A percentile compares a stretch with the other conserved stretches of the same genome.
Evolutionary conservation across 2,329 filamentous ascomycete species (phyloP).

Genomic region (Mycosphaerella sp.): DNA sequence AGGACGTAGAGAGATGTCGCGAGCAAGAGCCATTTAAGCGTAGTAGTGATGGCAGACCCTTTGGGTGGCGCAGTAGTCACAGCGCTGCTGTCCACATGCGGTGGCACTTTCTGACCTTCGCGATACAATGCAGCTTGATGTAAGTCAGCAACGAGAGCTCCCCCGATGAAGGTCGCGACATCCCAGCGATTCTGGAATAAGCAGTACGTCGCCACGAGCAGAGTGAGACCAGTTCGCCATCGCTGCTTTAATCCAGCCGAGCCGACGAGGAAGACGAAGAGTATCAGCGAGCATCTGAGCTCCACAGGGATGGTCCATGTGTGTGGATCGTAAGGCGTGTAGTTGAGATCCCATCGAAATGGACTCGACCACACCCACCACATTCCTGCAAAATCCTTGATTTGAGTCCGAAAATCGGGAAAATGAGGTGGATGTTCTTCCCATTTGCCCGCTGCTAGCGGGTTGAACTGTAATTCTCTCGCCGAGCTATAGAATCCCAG

Average conservation of each 20-base stretch:
- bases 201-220: slow-evolving; percentile 4
- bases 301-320: slow-evolving; percentile 16
- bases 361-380: slow-evolving; percentile 10
- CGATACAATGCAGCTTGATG: slow-evolving; percentile 2
- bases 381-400: slow-evolving; percentile 1
- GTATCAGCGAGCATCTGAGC: slow-evolving; percentile 11
- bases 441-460: background rate
- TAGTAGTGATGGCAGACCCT: background rate
- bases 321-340: slow-evolving; percentile 8
- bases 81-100: background rate
- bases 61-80: background rate
- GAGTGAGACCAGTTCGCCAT: slow-evolving; percentile 10
- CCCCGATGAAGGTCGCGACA: slow-evolving; percentile 14
- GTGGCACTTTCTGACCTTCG: background rate
- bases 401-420: background rate
- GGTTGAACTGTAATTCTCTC: background rate
- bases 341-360: slow-evolving; percentile 5
- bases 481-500: slow-evolving; percentile 3
- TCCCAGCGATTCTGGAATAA: slow-evolving; percentile 10
- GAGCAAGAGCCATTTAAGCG: slow-evolving; percentile 7
- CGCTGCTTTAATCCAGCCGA: slow-evolving; percentile 8
- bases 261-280: slow-evolving; percentile 12
- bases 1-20: slow-evolving; percentile 9
- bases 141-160: slow-evolving; percentile 13
- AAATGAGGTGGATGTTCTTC: slow-evolving; percentile 8